Conservation (phyloP, 331 rosid genomes). For the Telfairia occidentalis region DNA sequence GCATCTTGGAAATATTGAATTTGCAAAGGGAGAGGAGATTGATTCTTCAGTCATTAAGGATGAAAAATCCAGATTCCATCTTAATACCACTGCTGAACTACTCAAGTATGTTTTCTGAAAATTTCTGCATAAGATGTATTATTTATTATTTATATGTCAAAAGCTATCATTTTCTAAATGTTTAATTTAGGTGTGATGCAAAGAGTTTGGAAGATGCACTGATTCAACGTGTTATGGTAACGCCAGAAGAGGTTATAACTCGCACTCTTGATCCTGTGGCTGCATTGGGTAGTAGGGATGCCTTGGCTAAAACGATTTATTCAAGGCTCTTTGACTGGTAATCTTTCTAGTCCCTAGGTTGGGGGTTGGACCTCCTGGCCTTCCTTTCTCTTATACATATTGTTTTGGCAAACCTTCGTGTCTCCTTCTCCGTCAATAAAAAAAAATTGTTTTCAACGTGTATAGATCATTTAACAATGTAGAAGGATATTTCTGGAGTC, state of each 20-base stretch:
- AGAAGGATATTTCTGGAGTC: neutral
- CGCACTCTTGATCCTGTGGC: slow-evolving; percentile 94
- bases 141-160: neutral
- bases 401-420: neutral
- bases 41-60: slow-evolving; percentile 89
- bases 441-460: neutral
- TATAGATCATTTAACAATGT: neutral
- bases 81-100: slow-evolving; percentile 72
- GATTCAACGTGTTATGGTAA: slow-evolving; percentile 94
- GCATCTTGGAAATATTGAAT: slow-evolving; percentile 90
- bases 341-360: slow-evolving; percentile 12
- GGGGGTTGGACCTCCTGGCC: neutral
- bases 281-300: slow-evolving; percentile 90
- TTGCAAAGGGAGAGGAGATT: slow-evolving; percentile 81
- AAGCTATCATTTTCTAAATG: slow-evolving; percentile 10
- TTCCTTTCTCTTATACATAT: slow-evolving; percentile 13
- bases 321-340: slow-evolving; percentile 97
- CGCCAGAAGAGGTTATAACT: slow-evolving; percentile 92
- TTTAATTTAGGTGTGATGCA: slow-evolving; percentile 53
- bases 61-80: slow-evolving; percentile 87
- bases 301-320: slow-evolving; percentile 80
- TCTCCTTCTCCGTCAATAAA: neutral
- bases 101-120: slow-evolving; percentile 43
- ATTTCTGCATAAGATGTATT: slow-evolving; percentile 17
- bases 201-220: slow-evolving; percentile 93